These are phyloP conservation scores for Penicillium freii DNA, from an alignment of 2,329 filamentous ascomycete species.

Conservation along the genomic window DNA sequence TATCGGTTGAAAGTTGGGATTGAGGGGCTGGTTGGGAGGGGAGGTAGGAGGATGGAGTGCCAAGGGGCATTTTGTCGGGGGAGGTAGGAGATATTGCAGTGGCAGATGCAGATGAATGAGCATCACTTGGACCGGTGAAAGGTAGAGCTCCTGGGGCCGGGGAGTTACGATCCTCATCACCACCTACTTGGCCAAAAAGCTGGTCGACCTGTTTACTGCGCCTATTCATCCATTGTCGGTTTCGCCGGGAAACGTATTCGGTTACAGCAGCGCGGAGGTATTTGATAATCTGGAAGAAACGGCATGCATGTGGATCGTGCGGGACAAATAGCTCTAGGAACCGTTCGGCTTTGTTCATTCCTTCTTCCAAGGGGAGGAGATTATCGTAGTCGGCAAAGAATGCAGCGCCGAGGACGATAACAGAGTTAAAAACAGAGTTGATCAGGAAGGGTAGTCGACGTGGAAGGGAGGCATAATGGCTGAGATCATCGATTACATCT, in stretches of 20 bases:
- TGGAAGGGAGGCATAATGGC: constrained; percentile 36
- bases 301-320: constrained; percentile 38
- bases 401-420: constrained; percentile 46
- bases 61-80: constrained; percentile 18
- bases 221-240: constrained; percentile 41
- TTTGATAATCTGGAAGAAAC: constrained; percentile 39
- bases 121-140: constrained; percentile 7
- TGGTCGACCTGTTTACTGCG: constrained; percentile 43
- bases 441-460: constrained; percentile 48
- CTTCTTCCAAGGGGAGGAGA: constrained; percentile 35
- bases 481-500: constrained; percentile 41
- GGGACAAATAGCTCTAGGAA: constrained; percentile 36
- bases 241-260: constrained; percentile 39
- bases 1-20: constrained; percentile 8
- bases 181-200: constrained; percentile 41
- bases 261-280: constrained; percentile 41
- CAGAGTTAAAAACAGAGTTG: constrained; percentile 49
- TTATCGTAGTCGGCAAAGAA: constrained; percentile 48
- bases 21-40: constrained; percentile 13
- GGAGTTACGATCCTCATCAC: constrained; percentile 13
- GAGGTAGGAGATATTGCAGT: constrained; percentile 26
- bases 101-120: constrained; percentile 5
- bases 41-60: constrained; percentile 16
- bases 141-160: constrained; percentile 3
- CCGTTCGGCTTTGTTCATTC: constrained; percentile 35